Percentiles rank a stretch among this genome's conserved stretches.
Evolutionary conservation across 2,329 filamentous ascomycete genomes (phyloP).

Genomic region (Fusarium vanettenii): DNA sequence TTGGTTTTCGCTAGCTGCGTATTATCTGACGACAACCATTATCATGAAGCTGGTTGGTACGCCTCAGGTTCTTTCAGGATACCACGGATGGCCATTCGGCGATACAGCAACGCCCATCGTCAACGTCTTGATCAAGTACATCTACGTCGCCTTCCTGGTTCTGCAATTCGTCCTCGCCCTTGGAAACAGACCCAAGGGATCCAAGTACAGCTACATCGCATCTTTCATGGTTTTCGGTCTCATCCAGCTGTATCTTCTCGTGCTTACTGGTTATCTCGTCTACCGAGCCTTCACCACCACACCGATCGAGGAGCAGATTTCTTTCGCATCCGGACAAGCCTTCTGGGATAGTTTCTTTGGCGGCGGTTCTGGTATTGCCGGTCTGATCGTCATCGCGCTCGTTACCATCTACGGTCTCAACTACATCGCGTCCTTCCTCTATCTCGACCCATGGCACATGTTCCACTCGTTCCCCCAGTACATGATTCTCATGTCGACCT

Average conservation of each 20-base stretch:
- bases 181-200: slow-evolving; percentile 39
- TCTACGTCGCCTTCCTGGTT: slow-evolving; percentile 40
- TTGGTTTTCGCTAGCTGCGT: slow-evolving; percentile 39
- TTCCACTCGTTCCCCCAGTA: slow-evolving; percentile 43
- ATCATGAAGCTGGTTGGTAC: slow-evolving; percentile 41
- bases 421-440: slow-evolving; percentile 39
- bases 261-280: slow-evolving; percentile 38
- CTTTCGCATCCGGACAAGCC: slow-evolving; percentile 29
- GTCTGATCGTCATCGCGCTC: slow-evolving; percentile 39
- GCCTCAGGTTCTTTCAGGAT: slow-evolving; percentile 25
- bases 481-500: slow-evolving; percentile 40
- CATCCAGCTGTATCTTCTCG: slow-evolving; percentile 37
- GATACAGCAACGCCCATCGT: slow-evolving; percentile 38
- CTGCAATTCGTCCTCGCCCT: slow-evolving; percentile 40
- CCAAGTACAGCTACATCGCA: slow-evolving; percentile 39
- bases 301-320: slow-evolving; percentile 38
- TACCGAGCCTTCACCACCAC: slow-evolving; percentile 35
- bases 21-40: slow-evolving; percentile 39
- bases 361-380: slow-evolving; percentile 32
- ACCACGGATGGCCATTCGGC: slow-evolving; percentile 40
- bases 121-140: slow-evolving; percentile 38
- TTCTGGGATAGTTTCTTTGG: slow-evolving; percentile 41
- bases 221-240: slow-evolving; percentile 40
- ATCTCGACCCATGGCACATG: slow-evolving; percentile 44
- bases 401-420: slow-evolving; percentile 41